phyloP scores from a whole-genome alignment of 345 rosid genomes.

The Ceriops decandra region DNA sequence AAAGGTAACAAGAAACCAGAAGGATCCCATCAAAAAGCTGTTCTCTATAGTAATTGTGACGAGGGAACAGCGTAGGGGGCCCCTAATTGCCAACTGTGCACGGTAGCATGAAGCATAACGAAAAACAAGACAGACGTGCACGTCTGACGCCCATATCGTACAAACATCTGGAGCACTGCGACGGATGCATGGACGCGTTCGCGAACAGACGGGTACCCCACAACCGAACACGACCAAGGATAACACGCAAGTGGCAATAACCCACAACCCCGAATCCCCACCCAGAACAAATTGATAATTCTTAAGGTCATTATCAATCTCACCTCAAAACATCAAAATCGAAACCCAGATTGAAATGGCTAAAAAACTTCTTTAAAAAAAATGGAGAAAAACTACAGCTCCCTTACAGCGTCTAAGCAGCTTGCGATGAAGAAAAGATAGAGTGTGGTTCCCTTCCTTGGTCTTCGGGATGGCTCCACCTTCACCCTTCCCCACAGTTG shows the following conservation, averaged over 20 bases:
- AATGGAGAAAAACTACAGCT: background rate
- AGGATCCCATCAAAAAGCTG: constrained; percentile 26
- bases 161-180: constrained; percentile 15
- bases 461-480: constrained; percentile 2
- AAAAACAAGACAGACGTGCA: constrained; percentile 30
- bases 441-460: constrained; percentile 8
- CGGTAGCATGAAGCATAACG: constrained; percentile 22
- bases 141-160: constrained; percentile 40
- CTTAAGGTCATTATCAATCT: no score
- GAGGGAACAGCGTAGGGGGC: background rate
- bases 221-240: background rate
- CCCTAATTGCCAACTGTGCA: constrained; percentile 30
- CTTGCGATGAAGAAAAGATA: constrained; percentile 44
- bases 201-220: constrained; percentile 20
- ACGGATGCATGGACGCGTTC: background rate
- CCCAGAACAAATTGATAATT: background rate
- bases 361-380: background rate
- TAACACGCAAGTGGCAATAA: background rate
- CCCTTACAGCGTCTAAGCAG: constrained; percentile 28
- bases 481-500: constrained; percentile 13
- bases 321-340: no score
- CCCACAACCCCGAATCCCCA: background rate
- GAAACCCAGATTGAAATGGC: background rate
- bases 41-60: background rate
- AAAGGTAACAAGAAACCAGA: constrained; percentile 2